A percentile compares a stretch with the other conserved stretches of the same genome.
Evolutionary conservation across 2,329 filamentous ascomycete genomes (phyloP).

Genomic region (Fusarium tupiense): DNA sequence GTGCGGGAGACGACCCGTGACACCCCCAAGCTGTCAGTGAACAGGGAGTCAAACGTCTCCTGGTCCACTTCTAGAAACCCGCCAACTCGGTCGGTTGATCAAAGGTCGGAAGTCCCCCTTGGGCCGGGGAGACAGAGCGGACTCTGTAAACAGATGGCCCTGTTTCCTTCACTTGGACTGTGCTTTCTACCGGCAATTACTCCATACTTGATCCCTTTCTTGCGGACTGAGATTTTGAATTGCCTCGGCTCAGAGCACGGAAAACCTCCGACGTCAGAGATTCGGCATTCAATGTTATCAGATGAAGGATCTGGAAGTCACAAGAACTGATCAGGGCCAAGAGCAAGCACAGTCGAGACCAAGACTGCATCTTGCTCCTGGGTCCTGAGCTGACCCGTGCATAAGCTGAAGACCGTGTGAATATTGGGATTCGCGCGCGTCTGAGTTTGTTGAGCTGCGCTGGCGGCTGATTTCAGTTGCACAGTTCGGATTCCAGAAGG

Average conservation of each 20-base stretch:
- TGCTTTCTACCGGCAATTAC: conserved; percentile 7
- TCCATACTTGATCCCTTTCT: conserved; percentile 16
- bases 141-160: conserved; percentile 19
- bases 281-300: conserved; percentile 3
- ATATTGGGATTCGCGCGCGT: conserved; percentile 21
- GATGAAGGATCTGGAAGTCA: conserved; percentile 24
- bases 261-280: conserved; percentile 18
- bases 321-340: conserved; percentile 12
- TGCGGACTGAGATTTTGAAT: conserved; percentile 16
- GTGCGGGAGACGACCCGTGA: conserved; percentile 27
- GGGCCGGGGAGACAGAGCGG: conserved; percentile 31
- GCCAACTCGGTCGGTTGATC: conserved; percentile 39
- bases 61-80: conserved; percentile 36
- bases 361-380: neutral
- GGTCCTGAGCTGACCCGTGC: conserved; percentile 17
- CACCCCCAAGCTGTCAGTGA: conserved; percentile 11
- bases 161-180: neutral
- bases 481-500: conserved; percentile 14
- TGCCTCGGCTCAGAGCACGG: conserved; percentile 37
- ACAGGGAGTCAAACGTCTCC: conserved; percentile 12
- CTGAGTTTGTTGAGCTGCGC: conserved; percentile 31
- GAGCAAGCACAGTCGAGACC: neutral
- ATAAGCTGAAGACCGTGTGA: conserved; percentile 16
- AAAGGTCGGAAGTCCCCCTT: conserved; percentile 32
- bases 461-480: conserved; percentile 3